Evolutionary conservation across 495 filamentous ascomycete species (phyloP).

Genomic region (Penicillium simplicissimum): DNA sequence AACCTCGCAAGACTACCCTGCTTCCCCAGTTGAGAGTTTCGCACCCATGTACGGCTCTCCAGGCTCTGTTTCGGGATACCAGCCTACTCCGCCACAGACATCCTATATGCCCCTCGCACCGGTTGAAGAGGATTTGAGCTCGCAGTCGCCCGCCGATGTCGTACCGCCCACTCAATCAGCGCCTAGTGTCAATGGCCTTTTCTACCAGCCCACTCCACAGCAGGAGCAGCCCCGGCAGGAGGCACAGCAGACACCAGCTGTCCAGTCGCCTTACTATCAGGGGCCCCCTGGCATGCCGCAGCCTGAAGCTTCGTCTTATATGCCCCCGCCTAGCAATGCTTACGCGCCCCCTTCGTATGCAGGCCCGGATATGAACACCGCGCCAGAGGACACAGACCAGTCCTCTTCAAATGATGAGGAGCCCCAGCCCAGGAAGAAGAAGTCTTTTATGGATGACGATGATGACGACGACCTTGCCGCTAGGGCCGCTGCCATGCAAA

Average conservation of each 20-base stretch:
- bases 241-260: slow-evolving; percentile 12
- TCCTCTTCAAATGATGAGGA: slow-evolving; percentile 49
- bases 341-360: slow-evolving; percentile 44
- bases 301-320: slow-evolving; percentile 7
- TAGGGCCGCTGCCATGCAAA: slow-evolving; percentile 55
- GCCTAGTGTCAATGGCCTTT: slow-evolving; percentile 29
- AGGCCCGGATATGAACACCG: slow-evolving; percentile 25
- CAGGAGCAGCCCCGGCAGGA: background rate
- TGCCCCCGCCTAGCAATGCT: slow-evolving; percentile 18
- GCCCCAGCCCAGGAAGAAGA: slow-evolving; percentile 64
- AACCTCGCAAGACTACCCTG: slow-evolving; percentile 41
- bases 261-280: slow-evolving; percentile 28
- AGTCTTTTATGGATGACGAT: slow-evolving; percentile 78
- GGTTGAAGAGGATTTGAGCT: slow-evolving; percentile 42
- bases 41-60: slow-evolving; percentile 40
- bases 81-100: slow-evolving; percentile 51
- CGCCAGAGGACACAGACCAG: slow-evolving; percentile 35
- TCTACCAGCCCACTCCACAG: slow-evolving; percentile 26
- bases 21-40: slow-evolving; percentile 38
- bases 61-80: slow-evolving; percentile 36
- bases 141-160: slow-evolving; percentile 31
- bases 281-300: slow-evolving; percentile 29
- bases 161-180: slow-evolving; percentile 22
- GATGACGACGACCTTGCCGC: slow-evolving; percentile 50
- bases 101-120: slow-evolving; percentile 51